These are phyloP conservation scores for Allomyces javanicus DNA, from an alignment of 192 early-diverging fungal genomes.

Conservation along the genomic window DNA sequence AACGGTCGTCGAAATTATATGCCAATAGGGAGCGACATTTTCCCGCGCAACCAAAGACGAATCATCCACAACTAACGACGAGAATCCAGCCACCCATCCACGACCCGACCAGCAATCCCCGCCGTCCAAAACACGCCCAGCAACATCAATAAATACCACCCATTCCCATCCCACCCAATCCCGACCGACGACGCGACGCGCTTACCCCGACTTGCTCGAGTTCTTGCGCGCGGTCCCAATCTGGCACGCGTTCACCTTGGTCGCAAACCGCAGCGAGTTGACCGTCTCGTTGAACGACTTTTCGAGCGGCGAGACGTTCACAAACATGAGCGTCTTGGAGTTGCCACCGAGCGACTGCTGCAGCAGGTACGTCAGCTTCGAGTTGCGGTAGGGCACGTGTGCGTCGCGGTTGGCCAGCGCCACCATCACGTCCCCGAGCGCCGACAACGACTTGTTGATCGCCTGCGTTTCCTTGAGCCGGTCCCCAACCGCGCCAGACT, in stretches of 20 bases:
- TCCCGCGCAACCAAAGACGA: too few species aligned
- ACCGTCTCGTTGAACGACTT: conserved; percentile 64
- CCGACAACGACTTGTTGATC: conserved; percentile 89
- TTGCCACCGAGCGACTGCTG: conserved; percentile 60
- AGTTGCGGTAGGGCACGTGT: conserved; percentile 88
- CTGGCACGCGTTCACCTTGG: conserved; percentile 78
- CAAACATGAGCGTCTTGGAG: conserved; percentile 97
- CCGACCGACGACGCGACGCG: too few species aligned
- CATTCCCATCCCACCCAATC: too few species aligned
- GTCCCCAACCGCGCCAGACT: conserved; percentile 67
- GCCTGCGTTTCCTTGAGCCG: conserved; percentile 78
- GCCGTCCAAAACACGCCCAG: too few species aligned
- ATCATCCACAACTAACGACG: too few species aligned
- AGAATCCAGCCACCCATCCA: too few species aligned
- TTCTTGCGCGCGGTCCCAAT: conserved; percentile 53
- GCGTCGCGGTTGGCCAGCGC: conserved; percentile 53
- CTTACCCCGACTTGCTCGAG: too few species aligned
- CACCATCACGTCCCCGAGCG: conserved; percentile 75
- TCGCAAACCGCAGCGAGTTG: conserved; percentile 83
- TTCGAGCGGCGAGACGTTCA: conserved; percentile 75
- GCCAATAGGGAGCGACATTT: too few species aligned
- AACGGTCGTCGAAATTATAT: too few species aligned
- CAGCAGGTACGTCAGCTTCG: conserved; percentile 48
- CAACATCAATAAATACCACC: too few species aligned
- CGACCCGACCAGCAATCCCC: too few species aligned